These are phyloP conservation scores for Leucocoprinus sp. DNA, from an alignment of 768 basidiomycete species.

Conservation along the genomic window DNA sequence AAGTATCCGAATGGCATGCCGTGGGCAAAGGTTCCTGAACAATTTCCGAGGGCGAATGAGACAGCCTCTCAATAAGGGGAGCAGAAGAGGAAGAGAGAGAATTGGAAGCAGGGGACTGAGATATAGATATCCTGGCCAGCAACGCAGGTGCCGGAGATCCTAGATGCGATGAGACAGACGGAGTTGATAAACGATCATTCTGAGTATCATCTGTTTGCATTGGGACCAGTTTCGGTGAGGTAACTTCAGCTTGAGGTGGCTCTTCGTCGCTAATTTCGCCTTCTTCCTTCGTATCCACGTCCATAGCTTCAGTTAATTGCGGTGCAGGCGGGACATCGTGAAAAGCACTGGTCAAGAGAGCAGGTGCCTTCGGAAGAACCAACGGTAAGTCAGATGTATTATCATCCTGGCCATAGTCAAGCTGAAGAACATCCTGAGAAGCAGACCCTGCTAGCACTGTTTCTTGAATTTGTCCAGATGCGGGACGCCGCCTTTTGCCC, in stretches of 20 bases:
- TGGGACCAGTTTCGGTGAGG: background rate
- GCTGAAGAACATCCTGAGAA: conserved; percentile 42
- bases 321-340: conserved; percentile 3
- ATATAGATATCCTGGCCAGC: conserved; percentile 17
- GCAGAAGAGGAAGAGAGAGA: background rate
- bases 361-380: conserved; percentile 12
- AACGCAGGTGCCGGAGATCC: conserved; percentile 10
- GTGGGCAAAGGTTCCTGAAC: background rate
- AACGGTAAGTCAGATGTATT: conserved; percentile 19
- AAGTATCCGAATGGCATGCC: background rate
- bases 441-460: conserved; percentile 22
- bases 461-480: conserved; percentile 20
- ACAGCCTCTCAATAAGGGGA: background rate
- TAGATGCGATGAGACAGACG: conserved; percentile 2
- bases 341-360: conserved; percentile 3
- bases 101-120: conserved; percentile 10
- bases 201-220: background rate
- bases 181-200: background rate
- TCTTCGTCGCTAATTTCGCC: conserved; percentile 87
- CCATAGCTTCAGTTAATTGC: conserved; percentile 28
- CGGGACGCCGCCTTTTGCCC: conserved; percentile 56
- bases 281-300: conserved; percentile 60
- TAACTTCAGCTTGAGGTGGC: conserved; percentile 17
- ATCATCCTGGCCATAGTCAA: conserved; percentile 72
- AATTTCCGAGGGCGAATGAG: conserved; percentile 2